Evolutionary conservation across 805 yeast species (phyloP), one percentile per base, ranked within the genome.

Genomic region (Yarrowia yakushimensis): DNA sequence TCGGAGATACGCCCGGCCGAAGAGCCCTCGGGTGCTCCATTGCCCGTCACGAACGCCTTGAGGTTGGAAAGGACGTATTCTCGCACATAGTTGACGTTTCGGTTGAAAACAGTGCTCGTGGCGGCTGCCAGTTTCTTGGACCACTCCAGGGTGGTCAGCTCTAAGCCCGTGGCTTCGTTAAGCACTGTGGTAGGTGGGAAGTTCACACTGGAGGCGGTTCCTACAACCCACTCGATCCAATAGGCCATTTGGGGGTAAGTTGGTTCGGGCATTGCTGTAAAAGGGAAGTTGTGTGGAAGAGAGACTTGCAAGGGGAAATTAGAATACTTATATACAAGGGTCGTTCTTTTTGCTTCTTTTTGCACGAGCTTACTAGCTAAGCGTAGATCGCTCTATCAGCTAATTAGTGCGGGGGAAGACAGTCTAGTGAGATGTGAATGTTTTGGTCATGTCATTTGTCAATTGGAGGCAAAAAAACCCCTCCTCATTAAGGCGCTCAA

Each of bases 191-290:
- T 48, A 10, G 55, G 39, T 4, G 55, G 55, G 20, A 48, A 48
- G 1, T 30, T 39, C 15, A 48, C 30, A 30, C 31, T 48, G 39
- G 28, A 20, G 28, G 55, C 55, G 27, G 55, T 48, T 22, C 55
- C 55, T 7, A 48, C 55, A 22, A 48, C 8, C 55, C 55, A 48
- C 39, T 48, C 55, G n/a, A 48, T 48, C 55, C 55, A 48, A 25
- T 31, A 48, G 55, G 55, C 55, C 55, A 48, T 48, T n/a, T 15
- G 15, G 20, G 55, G 55, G 55, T 48, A 48, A 12, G 55, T 31
- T 11, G 55, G 55, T 48, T 48, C 39, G 20, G 55, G 28, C 54
- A 46, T 46, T 11, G 27, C 11, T 3, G n/a, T 11, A 20, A 2
- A 18, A 18, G 4, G 27, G 50, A 43, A 10, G 25, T 5, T 18